Base-by-base conservation (phyloP, 345 rosid genomes). In the Syzygium grande region DNA sequence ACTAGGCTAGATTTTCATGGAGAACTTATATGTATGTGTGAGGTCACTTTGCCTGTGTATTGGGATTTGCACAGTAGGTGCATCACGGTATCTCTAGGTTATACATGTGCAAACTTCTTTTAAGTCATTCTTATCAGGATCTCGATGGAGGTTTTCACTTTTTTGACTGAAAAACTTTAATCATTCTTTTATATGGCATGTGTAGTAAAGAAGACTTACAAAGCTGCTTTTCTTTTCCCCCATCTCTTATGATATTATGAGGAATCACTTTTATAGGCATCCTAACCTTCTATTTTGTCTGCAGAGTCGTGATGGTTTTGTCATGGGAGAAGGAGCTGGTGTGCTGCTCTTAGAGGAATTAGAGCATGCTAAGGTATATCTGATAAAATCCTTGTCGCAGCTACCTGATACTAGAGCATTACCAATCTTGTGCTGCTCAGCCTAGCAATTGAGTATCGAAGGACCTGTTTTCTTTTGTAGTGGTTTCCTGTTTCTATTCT, bases 291-390 rank as follows among this genome's bases (percentile, higher is more conserved):
- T 73, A 73, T 73, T 73, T 54, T 84, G 23, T 84, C 38, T 52
- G 90, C 95, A 97, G 99, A 92, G 85, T 90, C 97, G 99, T 87
- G 99, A 97, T 95, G 99, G 99, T 90, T 96, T 97, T 84, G 99
- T 97, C 55, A 95, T 97, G 96, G 99, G 99, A 29, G 99, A 97
- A 91, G 99, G 99, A 93, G 96, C 99, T 58, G 99, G 99, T 65
- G 99, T 97, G 91, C 91, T 97, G 90, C 97, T 97, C 89, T 89
- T 97, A 91, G 99, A 96, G 92, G 99, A 96, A 90, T 89, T 96
- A 86, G 99, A 97, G 91, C 99, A 97, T 94, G 99, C 99, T 68
- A 95, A 96, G 99, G 99, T 97, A 94, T 80, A 41, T 51, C 51
- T 23, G 65, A 59, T 58, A 46, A 43, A 43, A 54, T 68, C 84